Percentiles rank a stretch among this genome's conserved stretches.
Conservation (phyloP, 805 yeast species). For the Saccharomycopsis sp. region DNA sequence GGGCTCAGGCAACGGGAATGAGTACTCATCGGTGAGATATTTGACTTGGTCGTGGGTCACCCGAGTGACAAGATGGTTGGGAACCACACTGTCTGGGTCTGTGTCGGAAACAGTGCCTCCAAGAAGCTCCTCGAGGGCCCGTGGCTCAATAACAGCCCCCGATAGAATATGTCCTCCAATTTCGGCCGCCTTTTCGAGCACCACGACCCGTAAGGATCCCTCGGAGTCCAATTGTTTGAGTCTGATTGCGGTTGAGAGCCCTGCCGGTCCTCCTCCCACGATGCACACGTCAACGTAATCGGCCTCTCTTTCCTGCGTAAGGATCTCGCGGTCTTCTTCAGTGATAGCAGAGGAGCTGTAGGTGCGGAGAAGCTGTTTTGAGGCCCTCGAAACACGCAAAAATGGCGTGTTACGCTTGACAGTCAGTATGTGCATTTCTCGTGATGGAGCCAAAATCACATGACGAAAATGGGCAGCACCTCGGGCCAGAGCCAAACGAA, state of each 20-base stretch:
- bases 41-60: constrained; percentile 74
- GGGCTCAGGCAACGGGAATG: constrained; percentile 83
- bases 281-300: constrained; percentile 92
- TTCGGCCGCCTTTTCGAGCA: constrained; percentile 87
- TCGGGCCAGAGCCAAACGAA: neutral
- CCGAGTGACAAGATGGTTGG: constrained; percentile 64
- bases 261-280: constrained; percentile 98
- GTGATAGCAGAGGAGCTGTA: constrained; percentile 22
- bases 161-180: constrained; percentile 89
- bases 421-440: neutral
- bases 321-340: constrained; percentile 39
- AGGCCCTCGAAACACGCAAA: neutral
- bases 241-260: constrained; percentile 86
- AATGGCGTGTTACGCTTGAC: neutral
- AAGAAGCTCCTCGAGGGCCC: constrained; percentile 76
- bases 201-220: constrained; percentile 75
- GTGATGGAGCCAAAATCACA: neutral
- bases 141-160: constrained; percentile 92
- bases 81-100: constrained; percentile 60
- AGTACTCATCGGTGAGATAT: constrained; percentile 50
- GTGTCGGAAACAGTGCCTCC: neutral
- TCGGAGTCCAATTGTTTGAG: constrained; percentile 77
- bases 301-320: constrained; percentile 63
- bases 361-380: neutral
- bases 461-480: neutral